Conservation (phyloP, 2,329 filamentous ascomycete species). For the Aphanoascus verrucosus region DNA sequence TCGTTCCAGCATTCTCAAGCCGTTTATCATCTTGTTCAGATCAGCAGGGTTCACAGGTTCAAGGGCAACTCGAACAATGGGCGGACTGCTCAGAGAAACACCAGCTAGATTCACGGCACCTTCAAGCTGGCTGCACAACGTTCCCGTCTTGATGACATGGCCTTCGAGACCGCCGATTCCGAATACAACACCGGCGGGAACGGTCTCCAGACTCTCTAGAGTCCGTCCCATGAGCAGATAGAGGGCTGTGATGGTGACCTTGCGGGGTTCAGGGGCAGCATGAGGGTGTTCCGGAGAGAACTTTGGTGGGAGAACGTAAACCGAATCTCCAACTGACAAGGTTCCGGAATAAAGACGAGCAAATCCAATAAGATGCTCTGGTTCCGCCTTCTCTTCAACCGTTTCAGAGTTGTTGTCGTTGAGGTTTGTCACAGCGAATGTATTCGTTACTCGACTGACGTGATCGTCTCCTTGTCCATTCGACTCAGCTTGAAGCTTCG, state of each 20-base stretch:
- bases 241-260: constrained; percentile 73
- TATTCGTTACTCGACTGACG: constrained; percentile 47
- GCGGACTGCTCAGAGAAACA: constrained; percentile 66
- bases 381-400: constrained; percentile 53
- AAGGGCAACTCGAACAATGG: constrained; percentile 91
- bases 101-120: constrained; percentile 86
- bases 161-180: constrained; percentile 88
- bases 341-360: constrained; percentile 88
- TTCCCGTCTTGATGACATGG: constrained; percentile 90
- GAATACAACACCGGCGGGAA: constrained; percentile 90
- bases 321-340: constrained; percentile 73
- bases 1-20: constrained; percentile 76
- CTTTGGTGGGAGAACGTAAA: constrained; percentile 88
- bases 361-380: constrained; percentile 88
- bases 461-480: constrained; percentile 36
- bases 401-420: constrained; percentile 40
- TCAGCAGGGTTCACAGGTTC: constrained; percentile 85
- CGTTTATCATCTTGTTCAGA: constrained; percentile 87
- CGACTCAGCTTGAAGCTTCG: constrained; percentile 58
- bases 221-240: constrained; percentile 95
- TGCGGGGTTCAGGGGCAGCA: constrained; percentile 60
- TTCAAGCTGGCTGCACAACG: constrained; percentile 74
- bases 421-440: constrained; percentile 51
- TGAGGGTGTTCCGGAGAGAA: constrained; percentile 74
- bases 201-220: constrained; percentile 68